Base-by-base conservation (phyloP, 345 rosid species). In the Brassica carinata region DNA sequence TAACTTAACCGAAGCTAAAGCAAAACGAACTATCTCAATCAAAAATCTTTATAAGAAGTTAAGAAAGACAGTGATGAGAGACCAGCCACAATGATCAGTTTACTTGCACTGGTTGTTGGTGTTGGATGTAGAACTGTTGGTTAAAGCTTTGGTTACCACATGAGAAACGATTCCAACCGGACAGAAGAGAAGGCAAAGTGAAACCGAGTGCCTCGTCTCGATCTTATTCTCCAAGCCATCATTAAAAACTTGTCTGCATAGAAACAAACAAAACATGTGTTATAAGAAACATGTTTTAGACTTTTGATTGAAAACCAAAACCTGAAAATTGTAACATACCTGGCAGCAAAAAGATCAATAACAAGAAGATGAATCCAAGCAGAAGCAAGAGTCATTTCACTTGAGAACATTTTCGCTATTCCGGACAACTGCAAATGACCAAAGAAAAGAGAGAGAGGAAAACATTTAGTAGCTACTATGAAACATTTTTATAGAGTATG, bases 281-380 rank as follows among this genome's bases (percentile, higher is more conserved):
- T 45, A 33, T 59, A 30, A 18, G n/a, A 15, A 34, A 69, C 75
- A 48, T 5, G 9, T 63, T 17, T 18, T 15, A 55, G 27, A 17
- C 27, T 18, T 18, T 9, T 3, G 36, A 29, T 34, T 43, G 29
- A 10, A 48, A 48, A 40, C 18, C 48, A 36, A 34, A 51, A 5
- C 5, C 5, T 1, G 8, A 29, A 19, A 18, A 27, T 43, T 45
- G 45, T 40, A 18, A 68, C 27, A 40, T 59, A 95, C 97, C 98
- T 89, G 55, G 99, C 99, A 9, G 99, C 97, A 31, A 88, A 96
- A 74, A 93, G 99, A 86, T 96, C 98, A 5, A 96, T 72, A 48
- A 87, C 89, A 69, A 96, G 83, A 62, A 91, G 88, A 85, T 93
- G 98, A 89, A 96, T 90, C 99, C 99, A 96, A 8, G 92, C 97